phyloP scores from a whole-genome alignment of 441 rosid genomes.

The Melastoma candidum region DNA sequence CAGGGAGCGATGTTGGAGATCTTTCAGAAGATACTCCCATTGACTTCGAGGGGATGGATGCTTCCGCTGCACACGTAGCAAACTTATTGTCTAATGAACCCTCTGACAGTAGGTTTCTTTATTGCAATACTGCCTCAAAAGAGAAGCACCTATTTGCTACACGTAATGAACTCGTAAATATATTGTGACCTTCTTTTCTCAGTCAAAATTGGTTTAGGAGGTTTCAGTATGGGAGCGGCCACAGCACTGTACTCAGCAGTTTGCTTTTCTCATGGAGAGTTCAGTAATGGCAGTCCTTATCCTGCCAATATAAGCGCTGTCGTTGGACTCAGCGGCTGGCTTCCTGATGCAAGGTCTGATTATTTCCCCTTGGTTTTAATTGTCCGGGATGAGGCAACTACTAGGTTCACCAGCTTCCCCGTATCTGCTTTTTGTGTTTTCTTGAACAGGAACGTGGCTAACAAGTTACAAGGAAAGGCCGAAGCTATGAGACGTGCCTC shows the following conservation, averaged over 20 bases:
- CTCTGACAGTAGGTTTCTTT: conserved; percentile 15
- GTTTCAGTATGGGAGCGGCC: conserved; percentile 99
- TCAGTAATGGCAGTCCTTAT: conserved; percentile 57
- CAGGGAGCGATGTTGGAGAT: conserved; percentile 20
- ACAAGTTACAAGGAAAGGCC: conserved; percentile 38
- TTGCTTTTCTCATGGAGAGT: conserved; percentile 60
- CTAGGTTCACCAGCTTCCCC: conserved; percentile 2
- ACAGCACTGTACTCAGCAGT: conserved; percentile 77
- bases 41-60: conserved; percentile 18
- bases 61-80: conserved; percentile 18
- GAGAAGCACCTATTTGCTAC: not conserved
- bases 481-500: conserved; percentile 53
- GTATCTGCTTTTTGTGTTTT: conserved; percentile 3
- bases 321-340: conserved; percentile 97
- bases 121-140: not conserved
- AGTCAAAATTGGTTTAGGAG: conserved; percentile 96
- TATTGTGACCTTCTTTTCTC: conserved; percentile 11
- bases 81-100: conserved; percentile 18
- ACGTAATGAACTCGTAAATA: not conserved
- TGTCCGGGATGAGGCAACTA: conserved; percentile 9
- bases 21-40: conserved; percentile 16
- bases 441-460: conserved; percentile 43
- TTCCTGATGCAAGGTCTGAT: conserved; percentile 79
- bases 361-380: conserved; percentile 13
- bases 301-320: conserved; percentile 62